Conservation (phyloP, 192 early-diverging fungal genomes). For the Coemansia interrupta region DNA sequence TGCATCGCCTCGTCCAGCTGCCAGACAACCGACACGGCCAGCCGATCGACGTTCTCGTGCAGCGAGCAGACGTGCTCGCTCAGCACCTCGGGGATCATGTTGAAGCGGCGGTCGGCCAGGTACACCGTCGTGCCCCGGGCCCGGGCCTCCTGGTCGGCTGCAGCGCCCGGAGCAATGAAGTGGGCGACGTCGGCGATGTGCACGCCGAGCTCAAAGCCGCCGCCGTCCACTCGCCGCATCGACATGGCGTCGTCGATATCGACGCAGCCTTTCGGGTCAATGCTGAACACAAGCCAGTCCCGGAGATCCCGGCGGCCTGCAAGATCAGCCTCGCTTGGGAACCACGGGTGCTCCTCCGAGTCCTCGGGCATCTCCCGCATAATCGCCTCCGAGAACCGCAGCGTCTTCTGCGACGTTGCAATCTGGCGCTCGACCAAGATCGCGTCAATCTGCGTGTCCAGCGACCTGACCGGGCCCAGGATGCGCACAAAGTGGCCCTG, state of each 20-base stretch:
- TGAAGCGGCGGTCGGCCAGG: constrained; percentile 74
- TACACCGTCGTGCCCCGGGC: constrained; percentile 75
- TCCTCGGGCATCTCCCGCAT: constrained; percentile 67
- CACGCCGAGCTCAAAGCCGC: constrained; percentile 64
- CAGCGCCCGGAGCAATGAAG: constrained; percentile 62
- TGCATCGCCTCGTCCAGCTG: constrained; percentile 55
- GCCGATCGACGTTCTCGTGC: constrained; percentile 62
- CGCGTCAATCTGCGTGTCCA: constrained; percentile 72
- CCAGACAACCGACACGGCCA: constrained; percentile 73
- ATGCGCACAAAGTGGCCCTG: constrained; percentile 72
- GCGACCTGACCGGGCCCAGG: constrained; percentile 61
- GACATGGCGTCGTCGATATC: constrained; percentile 82
- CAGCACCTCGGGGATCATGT: constrained; percentile 73
- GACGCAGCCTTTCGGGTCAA: constrained; percentile 73
- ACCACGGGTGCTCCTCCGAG: constrained; percentile 55
- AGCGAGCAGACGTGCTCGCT: constrained; percentile 72
- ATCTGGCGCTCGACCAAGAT: constrained; percentile 76
- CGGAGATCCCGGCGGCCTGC: constrained; percentile 33
- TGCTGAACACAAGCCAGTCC: constrained; percentile 57
- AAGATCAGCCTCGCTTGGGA: constrained; percentile 41
- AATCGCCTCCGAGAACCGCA: constrained; percentile 62
- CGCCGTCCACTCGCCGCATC: constrained; percentile 49
- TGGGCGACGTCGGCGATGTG: constrained; percentile 76
- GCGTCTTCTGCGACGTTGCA: constrained; percentile 68
- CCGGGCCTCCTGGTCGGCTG: constrained; percentile 66